Evolutionary conservation across 208 protist species (phyloP).

Genomic region (Leishmania mexicana): DNA sequence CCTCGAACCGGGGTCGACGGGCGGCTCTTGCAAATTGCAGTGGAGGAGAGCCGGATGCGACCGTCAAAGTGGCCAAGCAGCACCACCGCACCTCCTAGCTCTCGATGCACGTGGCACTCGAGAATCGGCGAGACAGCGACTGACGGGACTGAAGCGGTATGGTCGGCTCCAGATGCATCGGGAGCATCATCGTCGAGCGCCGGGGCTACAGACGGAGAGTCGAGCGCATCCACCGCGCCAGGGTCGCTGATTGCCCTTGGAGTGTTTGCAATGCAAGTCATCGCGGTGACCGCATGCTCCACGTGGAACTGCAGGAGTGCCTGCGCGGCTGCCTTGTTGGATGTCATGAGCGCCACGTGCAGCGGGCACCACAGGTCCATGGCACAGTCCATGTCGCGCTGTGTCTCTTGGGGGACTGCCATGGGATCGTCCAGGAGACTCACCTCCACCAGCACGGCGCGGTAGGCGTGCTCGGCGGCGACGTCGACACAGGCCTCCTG

Average conservation of each 20-base stretch:
- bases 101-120: constrained; percentile 47
- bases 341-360: constrained; percentile 63
- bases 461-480: constrained; percentile 49
- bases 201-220: neutral
- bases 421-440: constrained; percentile 58
- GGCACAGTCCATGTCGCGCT: constrained; percentile 30
- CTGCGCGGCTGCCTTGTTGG: constrained; percentile 38
- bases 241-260: constrained; percentile 1
- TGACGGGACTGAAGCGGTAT: no score
- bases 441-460: constrained; percentile 58
- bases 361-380: constrained; percentile 73
- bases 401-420: constrained; percentile 34
- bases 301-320: constrained; percentile 67
- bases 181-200: neutral
- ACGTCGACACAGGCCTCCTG: constrained; percentile 19
- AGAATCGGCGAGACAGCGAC: constrained; percentile 13
- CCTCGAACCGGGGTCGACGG: constrained; percentile 12
- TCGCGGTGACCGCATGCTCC: constrained; percentile 42
- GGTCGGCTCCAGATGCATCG: neutral
- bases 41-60: constrained; percentile 18
- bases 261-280: constrained; percentile 28
- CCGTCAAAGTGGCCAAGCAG: constrained; percentile 50
- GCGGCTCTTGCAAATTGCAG: constrained; percentile 18
- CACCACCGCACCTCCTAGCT: constrained; percentile 52
- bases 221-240: neutral